Percentiles rank a stretch among this genome's conserved stretches.
Conservation (phyloP, 257 asterid species). For the Solanum rostratum region DNA sequence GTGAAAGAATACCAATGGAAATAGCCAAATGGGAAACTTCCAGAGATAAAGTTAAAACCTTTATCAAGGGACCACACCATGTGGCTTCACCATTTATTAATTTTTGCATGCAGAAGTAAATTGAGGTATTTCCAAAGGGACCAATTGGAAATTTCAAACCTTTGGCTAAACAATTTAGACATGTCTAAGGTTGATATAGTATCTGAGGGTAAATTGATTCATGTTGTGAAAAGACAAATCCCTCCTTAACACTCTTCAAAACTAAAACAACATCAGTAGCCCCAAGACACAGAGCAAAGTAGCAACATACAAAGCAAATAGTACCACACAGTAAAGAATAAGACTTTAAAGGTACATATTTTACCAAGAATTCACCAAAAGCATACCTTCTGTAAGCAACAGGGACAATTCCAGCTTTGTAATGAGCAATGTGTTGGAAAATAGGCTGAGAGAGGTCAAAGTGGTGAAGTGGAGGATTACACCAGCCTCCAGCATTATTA, state of each 20-base stretch:
- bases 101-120: neutral
- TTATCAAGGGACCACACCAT: neutral
- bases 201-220: neutral
- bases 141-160: neutral
- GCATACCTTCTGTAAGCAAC: constrained; percentile 64
- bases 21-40: neutral
- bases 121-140: neutral
- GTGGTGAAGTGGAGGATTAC: constrained; percentile 83
- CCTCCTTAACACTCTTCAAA: neutral
- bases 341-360: neutral
- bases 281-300: too few species aligned
- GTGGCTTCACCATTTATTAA: neutral
- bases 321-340: neutral
- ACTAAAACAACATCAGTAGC: neutral
- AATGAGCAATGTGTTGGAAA: constrained; percentile 73
- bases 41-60: neutral
- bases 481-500: constrained; percentile 80
- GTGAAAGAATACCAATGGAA: neutral
- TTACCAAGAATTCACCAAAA: neutral
- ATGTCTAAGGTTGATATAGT: neutral
- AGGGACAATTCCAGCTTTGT: constrained; percentile 83
- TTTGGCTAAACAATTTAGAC: neutral
- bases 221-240: neutral
- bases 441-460: constrained; percentile 85
- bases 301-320: neutral